Conservation (phyloP, 805 yeast species). For the Candida cerambycidarum region DNA sequence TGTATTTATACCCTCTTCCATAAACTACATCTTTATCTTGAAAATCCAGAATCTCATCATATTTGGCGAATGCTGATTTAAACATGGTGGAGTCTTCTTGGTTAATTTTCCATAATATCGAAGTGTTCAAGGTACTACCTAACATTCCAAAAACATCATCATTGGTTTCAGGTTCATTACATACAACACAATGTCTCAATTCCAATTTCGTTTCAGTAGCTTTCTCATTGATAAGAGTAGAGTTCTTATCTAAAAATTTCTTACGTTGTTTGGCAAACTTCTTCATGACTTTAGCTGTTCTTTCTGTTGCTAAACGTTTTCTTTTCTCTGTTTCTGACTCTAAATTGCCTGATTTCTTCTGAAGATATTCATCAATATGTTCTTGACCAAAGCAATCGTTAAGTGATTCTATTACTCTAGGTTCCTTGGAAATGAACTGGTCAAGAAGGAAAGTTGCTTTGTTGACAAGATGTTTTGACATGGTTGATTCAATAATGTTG, state of each 20-base stretch:
- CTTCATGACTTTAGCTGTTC: constrained; percentile 60
- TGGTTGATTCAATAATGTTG: constrained; percentile 47
- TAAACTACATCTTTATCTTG: constrained; percentile 17
- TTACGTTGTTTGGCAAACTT: constrained; percentile 59
- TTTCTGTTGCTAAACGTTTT: constrained; percentile 57
- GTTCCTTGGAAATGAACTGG: constrained; percentile 48
- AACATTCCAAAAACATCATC: constrained; percentile 61
- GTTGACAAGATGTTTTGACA: constrained; percentile 47
- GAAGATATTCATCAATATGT: constrained; percentile 49
- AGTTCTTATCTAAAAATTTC: constrained; percentile 42
- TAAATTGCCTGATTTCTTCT: constrained; percentile 36
- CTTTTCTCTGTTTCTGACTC: constrained; percentile 59
- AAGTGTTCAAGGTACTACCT: constrained; percentile 44
- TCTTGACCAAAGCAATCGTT: constrained; percentile 57
- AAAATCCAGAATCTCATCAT: constrained; percentile 9
- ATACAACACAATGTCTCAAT: constrained; percentile 51
- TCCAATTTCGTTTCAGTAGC: constrained; percentile 15
- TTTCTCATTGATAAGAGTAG: constrained; percentile 11
- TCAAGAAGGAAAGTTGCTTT: constrained; percentile 63
- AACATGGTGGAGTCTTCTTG: constrained; percentile 16
- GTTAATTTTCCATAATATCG: constrained; percentile 48
- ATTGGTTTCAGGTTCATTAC: constrained; percentile 52
- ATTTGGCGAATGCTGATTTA: constrained; percentile 24
- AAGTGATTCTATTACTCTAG: constrained; percentile 50
- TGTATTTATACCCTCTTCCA: constrained; percentile 19